Evolutionary conservation across 208 protist species (phyloP).

Genomic region (Endotrypanum monterogeii): DNA sequence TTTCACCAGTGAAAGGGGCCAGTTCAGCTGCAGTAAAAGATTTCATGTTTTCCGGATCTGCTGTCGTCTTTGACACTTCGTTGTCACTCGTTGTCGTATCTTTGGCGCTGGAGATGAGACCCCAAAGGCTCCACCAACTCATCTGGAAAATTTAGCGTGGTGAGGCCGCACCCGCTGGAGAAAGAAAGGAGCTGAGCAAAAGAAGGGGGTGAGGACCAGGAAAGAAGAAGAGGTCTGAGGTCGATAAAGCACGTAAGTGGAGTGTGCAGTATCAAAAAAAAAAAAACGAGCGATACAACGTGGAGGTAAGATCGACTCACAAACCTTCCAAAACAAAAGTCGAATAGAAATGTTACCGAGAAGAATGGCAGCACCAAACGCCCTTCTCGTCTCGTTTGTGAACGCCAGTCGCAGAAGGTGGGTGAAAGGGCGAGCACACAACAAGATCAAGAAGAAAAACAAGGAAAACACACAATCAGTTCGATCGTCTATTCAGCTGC

Average conservation of each 20-base stretch:
- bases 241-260: not conserved
- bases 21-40: constrained; percentile 60
- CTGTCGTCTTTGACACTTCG: not conserved
- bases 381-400: no score
- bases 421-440: no score
- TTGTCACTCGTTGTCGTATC: not conserved
- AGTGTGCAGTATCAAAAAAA: not conserved
- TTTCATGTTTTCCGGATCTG: constrained; percentile 9
- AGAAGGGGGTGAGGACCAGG: not conserved
- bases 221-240: not conserved
- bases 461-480: no score
- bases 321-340: no score
- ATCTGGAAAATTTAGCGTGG: constrained; percentile 1
- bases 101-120: not conserved
- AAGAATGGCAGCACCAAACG: not conserved
- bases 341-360: no score
- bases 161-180: not conserved
- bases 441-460: no score
- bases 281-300: not conserved
- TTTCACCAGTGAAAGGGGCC: constrained; percentile 42
- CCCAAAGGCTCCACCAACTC: constrained; percentile 26
- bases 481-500: no score
- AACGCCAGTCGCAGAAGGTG: not conserved
- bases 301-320: not conserved
- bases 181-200: not conserved